A percentile compares a stretch with the other conserved stretches of the same genome.
These are phyloP conservation scores for Melanogaster broomeanus DNA, from an alignment of 768 basidiomycete species.

Conservation along the genomic window DNA sequence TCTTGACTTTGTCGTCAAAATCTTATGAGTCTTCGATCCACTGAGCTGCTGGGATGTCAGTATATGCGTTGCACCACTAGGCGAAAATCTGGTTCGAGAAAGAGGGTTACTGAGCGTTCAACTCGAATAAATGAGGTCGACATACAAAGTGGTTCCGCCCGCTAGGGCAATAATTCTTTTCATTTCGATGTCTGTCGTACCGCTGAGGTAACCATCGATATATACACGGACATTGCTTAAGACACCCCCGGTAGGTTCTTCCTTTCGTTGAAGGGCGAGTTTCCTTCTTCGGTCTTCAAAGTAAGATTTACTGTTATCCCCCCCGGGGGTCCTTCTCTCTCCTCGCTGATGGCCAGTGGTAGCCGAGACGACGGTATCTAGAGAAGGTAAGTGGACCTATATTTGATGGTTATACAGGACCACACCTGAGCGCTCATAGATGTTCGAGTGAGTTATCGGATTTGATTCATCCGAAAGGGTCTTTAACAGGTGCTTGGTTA, in stretches of 20 bases:
- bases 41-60: slow-evolving; percentile 72
- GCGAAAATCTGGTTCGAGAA: slow-evolving; percentile 42
- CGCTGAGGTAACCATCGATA: slow-evolving; percentile 67
- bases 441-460: slow-evolving; percentile 78
- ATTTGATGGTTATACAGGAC: background rate
- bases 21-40: slow-evolving; percentile 68
- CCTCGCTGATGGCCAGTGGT: slow-evolving; percentile 70
- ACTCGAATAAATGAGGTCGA: slow-evolving; percentile 6
- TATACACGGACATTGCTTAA: slow-evolving; percentile 56
- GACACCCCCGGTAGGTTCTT: slow-evolving; percentile 23
- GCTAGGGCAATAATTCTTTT: slow-evolving; percentile 64
- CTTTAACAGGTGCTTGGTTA: slow-evolving; percentile 61
- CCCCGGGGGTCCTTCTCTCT: slow-evolving; percentile 39
- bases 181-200: slow-evolving; percentile 81
- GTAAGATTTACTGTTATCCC: slow-evolving; percentile 36
- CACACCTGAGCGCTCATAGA: slow-evolving; percentile 60
- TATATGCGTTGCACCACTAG: slow-evolving; percentile 75
- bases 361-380: slow-evolving; percentile 62
- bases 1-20: slow-evolving; percentile 53
- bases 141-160: slow-evolving; percentile 69
- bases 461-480: slow-evolving; percentile 67
- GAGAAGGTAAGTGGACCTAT: background rate
- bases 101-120: slow-evolving; percentile 7
- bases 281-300: slow-evolving; percentile 48
- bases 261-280: slow-evolving; percentile 35